phyloP scores from a whole-genome alignment of 805 yeast genomes.

The Candida oleophila region DNA sequence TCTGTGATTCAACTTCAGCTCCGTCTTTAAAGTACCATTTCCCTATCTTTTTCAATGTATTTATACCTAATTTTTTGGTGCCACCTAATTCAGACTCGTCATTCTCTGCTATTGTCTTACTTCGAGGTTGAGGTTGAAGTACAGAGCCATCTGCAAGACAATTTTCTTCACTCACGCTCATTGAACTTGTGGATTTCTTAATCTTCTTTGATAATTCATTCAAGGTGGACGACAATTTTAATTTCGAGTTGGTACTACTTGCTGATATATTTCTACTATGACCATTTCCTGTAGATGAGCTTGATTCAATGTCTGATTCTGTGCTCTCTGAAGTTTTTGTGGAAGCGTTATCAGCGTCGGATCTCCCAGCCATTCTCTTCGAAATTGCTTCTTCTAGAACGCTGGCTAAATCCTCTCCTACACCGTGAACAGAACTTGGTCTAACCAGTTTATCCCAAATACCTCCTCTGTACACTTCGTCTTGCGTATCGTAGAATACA shows the following conservation, averaged over 20 bases:
- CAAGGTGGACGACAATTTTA: conserved; percentile 20
- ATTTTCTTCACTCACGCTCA: conserved; percentile 22
- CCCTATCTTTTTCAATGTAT: conserved; percentile 57
- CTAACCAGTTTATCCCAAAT: conserved; percentile 66
- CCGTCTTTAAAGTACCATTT: conserved; percentile 65
- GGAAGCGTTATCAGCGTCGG: neutral
- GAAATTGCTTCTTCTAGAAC: neutral
- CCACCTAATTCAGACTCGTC: conserved; percentile 3
- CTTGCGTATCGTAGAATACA: conserved; percentile 61
- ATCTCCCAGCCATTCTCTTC: neutral
- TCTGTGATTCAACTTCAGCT: conserved; percentile 11
- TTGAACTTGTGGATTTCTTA: conserved; percentile 22
- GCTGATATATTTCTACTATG: neutral
- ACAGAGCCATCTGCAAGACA: conserved; percentile 27
- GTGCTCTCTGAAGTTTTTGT: neutral
- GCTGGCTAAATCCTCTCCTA: neutral
- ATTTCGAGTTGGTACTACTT: conserved; percentile 8
- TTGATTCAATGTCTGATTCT: neutral
- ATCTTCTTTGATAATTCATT: conserved; percentile 25
- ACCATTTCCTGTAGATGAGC: neutral
- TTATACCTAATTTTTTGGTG: conserved; percentile 18
- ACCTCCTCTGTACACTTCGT: conserved; percentile 86
- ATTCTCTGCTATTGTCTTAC: conserved; percentile 2
- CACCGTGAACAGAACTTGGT: neutral
- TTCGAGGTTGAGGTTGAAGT: conserved; percentile 9